Evolutionary conservation across 225 moss, liverwort and hornwort genomes (phyloP).

Genomic region (Neckera pumila): DNA sequence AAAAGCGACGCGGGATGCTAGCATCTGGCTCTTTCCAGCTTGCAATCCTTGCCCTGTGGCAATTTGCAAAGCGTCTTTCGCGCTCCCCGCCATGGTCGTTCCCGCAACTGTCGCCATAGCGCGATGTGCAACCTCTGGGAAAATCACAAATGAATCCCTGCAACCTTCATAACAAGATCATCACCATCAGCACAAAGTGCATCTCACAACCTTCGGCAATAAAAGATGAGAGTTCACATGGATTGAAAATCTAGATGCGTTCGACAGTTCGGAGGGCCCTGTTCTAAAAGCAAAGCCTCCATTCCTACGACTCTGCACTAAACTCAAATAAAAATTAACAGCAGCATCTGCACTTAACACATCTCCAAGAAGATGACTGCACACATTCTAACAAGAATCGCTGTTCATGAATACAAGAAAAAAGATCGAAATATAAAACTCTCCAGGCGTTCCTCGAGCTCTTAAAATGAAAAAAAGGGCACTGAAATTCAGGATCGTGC

Average conservation of each 20-base stretch:
- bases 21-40: not conserved
- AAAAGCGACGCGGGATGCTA: constrained; percentile 12
- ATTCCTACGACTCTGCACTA: not conserved
- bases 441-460: not conserved
- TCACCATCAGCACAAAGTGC: not conserved
- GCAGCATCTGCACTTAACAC: not conserved
- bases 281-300: not conserved
- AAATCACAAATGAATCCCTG: not conserved
- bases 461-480: not conserved
- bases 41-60: not conserved
- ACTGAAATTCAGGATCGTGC: not conserved
- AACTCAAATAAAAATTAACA: not conserved
- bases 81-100: not conserved
- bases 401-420: not conserved
- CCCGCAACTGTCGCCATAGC: constrained; percentile 13
- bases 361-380: not conserved
- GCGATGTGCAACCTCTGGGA: not conserved
- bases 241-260: not conserved
- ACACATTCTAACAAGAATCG: not conserved
- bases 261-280: not conserved
- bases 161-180: not conserved
- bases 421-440: not conserved
- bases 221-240: not conserved
- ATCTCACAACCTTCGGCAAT: not conserved
- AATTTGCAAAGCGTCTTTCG: not conserved